These are phyloP conservation scores for Syncephalis plumigaleata DNA, from an alignment of 371 early-diverging fungal genomes.

Conservation along the genomic window DNA sequence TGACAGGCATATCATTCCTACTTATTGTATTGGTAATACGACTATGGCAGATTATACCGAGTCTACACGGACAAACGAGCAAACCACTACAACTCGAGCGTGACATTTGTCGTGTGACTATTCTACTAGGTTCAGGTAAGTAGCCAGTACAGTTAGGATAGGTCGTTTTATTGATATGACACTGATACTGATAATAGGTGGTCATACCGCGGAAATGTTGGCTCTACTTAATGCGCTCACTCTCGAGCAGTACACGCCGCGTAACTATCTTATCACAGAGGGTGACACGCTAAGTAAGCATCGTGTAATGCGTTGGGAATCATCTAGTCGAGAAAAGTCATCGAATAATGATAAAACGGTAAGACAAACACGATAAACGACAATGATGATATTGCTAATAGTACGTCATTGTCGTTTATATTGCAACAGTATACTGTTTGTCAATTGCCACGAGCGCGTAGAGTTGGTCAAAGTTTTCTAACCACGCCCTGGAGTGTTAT, in stretches of 20 bases:
- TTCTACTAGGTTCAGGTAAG: constrained; percentile 27
- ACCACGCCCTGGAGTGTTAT: constrained; percentile 33
- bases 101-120: neutral
- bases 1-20: too few relatives aligned
- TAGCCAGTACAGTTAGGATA: neutral
- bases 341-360: constrained; percentile 27
- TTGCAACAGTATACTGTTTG: constrained; percentile 18
- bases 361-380: neutral
- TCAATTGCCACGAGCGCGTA: constrained; percentile 41
- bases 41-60: too few relatives aligned
- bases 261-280: constrained; percentile 39
- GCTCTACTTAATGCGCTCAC: constrained; percentile 31
- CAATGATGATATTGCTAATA: constrained; percentile 5
- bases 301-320: too few relatives aligned
- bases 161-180: neutral
- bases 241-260: constrained; percentile 23
- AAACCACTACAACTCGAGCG: too few relatives aligned
- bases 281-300: constrained; percentile 31
- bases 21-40: too few relatives aligned
- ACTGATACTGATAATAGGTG: constrained; percentile 17
- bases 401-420: neutral
- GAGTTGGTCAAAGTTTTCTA: constrained; percentile 49
- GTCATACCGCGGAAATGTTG: constrained; percentile 70
- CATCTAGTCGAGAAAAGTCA: too few relatives aligned
- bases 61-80: too few relatives aligned